Evolutionary conservation across 805 yeast genomes (phyloP), one percentile per base, ranked within the genome.

Genomic region (Saccharomyces cerevisiae): DNA sequence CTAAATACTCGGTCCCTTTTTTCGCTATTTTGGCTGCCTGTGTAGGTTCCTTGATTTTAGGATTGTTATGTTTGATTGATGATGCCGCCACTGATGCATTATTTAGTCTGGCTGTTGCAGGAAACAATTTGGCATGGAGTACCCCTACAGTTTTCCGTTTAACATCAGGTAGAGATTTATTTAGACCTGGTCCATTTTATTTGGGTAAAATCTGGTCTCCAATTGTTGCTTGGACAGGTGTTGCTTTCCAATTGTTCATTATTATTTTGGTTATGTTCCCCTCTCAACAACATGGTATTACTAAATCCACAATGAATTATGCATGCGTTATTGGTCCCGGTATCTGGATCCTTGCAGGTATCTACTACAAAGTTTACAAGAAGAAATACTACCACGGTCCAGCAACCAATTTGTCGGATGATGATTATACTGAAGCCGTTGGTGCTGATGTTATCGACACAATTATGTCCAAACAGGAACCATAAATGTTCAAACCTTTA

Each of bases 211-310:
- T 66, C 28, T 61, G 73, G 65, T 77, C 82, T 10, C 76, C 77
- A 4, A 61, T 71, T 3, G 66, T 82, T 41, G 79, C 80, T 46
- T 66, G 78, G 69, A 65, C 74, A 29, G 74, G 87, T 1, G 75
- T 74, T 10, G 50, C 70, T 5, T 86, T 82, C 76, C 76, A 80
- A 51, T 57, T 63, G 0, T 85, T 77, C 60, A 76, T 79, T 55
- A 79, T 84, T 32, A 70, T 81, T 24, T 68, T 85, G 68, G 73
- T 78, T 41, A 81, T 81, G 84, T 79, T 85, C 73, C 92, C 94
- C 30, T 51, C 63, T 36, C 70, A 77, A 21, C 68, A 68, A 50
- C 58, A 59, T 31, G 57, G 57, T n/a, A 61, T 68, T 4, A 56
- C 60, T 10, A 73, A 73, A 53, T 68, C 69, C 0, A 70, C 79